Base-by-base conservation (phyloP, 805 yeast genomes). In the Starmerella stigmatis region DNA sequence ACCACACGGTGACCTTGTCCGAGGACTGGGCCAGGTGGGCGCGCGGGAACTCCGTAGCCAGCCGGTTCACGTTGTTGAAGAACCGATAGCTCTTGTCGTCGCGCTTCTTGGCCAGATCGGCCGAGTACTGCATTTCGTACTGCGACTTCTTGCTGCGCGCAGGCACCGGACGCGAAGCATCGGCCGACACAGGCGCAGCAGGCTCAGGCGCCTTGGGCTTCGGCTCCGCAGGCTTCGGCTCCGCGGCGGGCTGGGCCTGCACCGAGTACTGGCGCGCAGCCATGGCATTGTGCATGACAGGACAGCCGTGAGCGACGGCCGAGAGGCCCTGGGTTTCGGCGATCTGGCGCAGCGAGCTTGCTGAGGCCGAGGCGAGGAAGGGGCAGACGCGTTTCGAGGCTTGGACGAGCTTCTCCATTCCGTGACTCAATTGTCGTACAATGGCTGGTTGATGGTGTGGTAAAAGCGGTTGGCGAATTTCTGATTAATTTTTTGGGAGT, bases 1-100 rank as follows among this genome's bases (percentile, higher is more conserved):
- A 92, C 99, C 99, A 92, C 47, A 92, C 98, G 43, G 94, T 86
- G 48, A 92, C 98, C 61, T 83, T 83, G 58, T 86, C 94, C 13
- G 69, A 69, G 46, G 58, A 60, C 59, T 80, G 85, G 47, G 79
- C 73, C 54, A 92, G 76, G 61, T 92, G 98, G 29, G 98, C 98
- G 58, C 70, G 70, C 35, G 99, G 99, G 61, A 86, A 92, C 62
- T 89, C 95, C 49, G 78, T 72, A 39, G 97, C 97, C 57, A 92
- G 72, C 56, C 99, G 79, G 71, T 92, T 92, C 70, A 92, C 86
- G 72, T 92, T 92, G 75, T 92, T 92, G 74, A 92, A 92, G 65
- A 75, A 89, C 58, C 99, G 81, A 67, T 92, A 92, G 19, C 96
- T 86, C 64, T 83, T 85, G 70, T 92, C 98, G 41, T 68, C 56